Evolutionary conservation across 352 stramenopile genomes (phyloP).

Genomic region (Vaucheria bursata): DNA sequence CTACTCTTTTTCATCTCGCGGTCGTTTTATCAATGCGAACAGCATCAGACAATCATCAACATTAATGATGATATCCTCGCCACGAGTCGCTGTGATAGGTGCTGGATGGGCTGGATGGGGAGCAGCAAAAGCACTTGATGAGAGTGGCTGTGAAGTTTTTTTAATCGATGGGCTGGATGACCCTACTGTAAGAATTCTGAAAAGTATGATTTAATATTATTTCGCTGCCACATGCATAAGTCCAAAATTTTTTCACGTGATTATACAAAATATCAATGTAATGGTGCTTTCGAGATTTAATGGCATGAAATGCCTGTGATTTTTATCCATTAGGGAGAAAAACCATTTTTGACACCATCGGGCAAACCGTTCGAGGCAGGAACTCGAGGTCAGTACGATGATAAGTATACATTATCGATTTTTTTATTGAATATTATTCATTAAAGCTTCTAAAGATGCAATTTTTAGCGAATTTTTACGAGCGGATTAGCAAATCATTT

Average conservation of each 20-base stretch:
- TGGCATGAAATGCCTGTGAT: background rate
- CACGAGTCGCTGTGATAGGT: background rate
- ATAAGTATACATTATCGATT: too few relatives aligned
- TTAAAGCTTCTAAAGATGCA: too few relatives aligned
- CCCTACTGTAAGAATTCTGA: background rate
- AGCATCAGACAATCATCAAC: too few relatives aligned
- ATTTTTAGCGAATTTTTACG: too few relatives aligned
- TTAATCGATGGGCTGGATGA: background rate
- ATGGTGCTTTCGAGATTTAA: background rate
- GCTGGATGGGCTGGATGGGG: slow-evolving; percentile 1
- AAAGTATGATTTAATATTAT: background rate
- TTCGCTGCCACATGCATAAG: background rate
- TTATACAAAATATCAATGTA: background rate
- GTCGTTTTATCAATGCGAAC: too few relatives aligned
- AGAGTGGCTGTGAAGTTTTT: background rate
- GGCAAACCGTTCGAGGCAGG: slow-evolving; percentile 3
- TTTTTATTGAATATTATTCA: too few relatives aligned
- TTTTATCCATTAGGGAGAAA: background rate
- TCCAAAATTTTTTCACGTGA: background rate
- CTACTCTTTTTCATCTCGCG: too few relatives aligned
- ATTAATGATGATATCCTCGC: too few relatives aligned
- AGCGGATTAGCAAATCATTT: too few relatives aligned
- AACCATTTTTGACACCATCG: background rate
- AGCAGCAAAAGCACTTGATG: background rate
- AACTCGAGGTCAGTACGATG: background rate